phyloP scores from a whole-genome alignment of 495 filamentous ascomycete species.

The Hypoxylon perforatum region DNA sequence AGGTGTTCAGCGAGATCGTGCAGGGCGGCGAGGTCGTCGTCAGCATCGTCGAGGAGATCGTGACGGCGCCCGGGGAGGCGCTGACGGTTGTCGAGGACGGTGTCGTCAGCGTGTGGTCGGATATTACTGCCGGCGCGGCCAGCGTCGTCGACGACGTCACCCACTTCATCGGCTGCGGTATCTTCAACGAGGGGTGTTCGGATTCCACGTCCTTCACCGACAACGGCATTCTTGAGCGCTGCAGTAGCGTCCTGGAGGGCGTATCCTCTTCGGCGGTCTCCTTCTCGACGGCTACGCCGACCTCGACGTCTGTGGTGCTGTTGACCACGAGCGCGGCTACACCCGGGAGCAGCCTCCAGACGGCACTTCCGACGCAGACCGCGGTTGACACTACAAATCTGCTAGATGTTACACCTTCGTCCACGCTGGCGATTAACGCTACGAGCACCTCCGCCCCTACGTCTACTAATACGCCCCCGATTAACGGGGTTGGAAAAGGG shows the following conservation, averaged over 20 bases:
- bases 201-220: not conserved
- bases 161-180: not conserved
- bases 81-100: not conserved
- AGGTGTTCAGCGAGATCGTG: not conserved
- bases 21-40: not conserved
- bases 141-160: not conserved
- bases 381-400: not conserved
- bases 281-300: not conserved
- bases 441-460: not conserved
- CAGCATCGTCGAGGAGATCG: not conserved
- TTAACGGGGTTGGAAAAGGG: no score
- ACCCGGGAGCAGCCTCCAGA: not conserved
- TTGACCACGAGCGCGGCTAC: not conserved
- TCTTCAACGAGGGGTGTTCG: not conserved
- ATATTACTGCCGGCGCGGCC: not conserved
- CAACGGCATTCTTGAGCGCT: not conserved
- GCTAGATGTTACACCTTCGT: not conserved
- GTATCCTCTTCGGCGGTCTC: not conserved
- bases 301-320: not conserved
- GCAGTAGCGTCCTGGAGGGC: not conserved
- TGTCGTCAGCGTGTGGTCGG: not conserved
- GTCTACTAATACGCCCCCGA: no score
- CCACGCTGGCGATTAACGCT: not conserved
- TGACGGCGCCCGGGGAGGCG: not conserved
- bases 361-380: not conserved